These are phyloP conservation scores for Apiotrichum sp. DNA, from an alignment of 1,284 basidiomycete species.

Conservation along the genomic window DNA sequence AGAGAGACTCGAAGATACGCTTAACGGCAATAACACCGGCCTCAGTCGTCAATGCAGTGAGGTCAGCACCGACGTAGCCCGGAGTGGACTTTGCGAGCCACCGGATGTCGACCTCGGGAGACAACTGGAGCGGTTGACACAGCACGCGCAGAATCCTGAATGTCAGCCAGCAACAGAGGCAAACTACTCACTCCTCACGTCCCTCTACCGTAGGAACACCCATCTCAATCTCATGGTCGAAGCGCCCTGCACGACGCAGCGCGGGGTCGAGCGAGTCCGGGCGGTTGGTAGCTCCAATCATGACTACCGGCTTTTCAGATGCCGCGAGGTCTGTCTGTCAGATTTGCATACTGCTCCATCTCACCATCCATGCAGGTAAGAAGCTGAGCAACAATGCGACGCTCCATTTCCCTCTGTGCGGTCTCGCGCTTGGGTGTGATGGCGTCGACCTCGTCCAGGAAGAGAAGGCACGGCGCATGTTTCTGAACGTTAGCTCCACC, in stretches of 20 bases:
- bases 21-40: slow-evolving; percentile 95
- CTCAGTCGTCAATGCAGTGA: slow-evolving; percentile 82
- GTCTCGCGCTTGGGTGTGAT: slow-evolving; percentile 97
- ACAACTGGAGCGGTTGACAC: slow-evolving; percentile 30
- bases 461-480: slow-evolving; percentile 79
- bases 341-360: slow-evolving; percentile 17
- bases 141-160: slow-evolving; percentile 62
- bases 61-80: slow-evolving; percentile 93
- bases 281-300: slow-evolving; percentile 93
- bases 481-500: slow-evolving; percentile 51
- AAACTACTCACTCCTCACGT: slow-evolving; percentile 56
- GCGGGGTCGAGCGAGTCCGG: slow-evolving; percentile 93
- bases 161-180: slow-evolving; percentile 51
- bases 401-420: slow-evolving; percentile 95
- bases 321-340: slow-evolving; percentile 35
- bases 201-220: slow-evolving; percentile 89
- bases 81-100: slow-evolving; percentile 84
- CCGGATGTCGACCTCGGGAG: slow-evolving; percentile 38
- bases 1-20: slow-evolving; percentile 73
- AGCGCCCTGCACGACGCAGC: slow-evolving; percentile 82
- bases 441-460: slow-evolving; percentile 97
- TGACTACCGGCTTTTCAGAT: slow-evolving; percentile 66
- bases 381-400: slow-evolving; percentile 93
- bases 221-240: slow-evolving; percentile 97
- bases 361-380: slow-evolving; percentile 95